Evolutionary conservation across 495 filamentous ascomycete genomes (phyloP).

Genomic region (Neurospora terricola): DNA sequence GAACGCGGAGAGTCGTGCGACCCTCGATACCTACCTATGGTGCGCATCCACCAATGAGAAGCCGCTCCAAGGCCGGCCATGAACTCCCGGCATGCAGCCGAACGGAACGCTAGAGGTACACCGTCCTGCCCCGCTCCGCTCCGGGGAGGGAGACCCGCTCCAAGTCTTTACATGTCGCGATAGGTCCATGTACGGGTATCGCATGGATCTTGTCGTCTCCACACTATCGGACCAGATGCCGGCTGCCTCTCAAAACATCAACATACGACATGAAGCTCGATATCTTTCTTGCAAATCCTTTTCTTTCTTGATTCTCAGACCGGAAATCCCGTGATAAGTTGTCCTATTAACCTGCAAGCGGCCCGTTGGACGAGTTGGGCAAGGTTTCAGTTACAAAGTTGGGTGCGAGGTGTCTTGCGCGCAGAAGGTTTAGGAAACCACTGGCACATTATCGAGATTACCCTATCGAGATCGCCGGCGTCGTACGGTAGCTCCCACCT

Average conservation of each 20-base stretch:
- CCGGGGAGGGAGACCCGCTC: not conserved
- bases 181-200: not conserved
- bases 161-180: not conserved
- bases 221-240: not conserved
- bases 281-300: not conserved
- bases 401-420: not conserved
- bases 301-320: not conserved
- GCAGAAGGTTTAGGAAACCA: not conserved
- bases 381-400: not conserved
- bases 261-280: not conserved
- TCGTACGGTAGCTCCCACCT: not conserved
- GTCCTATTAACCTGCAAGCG: not conserved
- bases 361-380: not conserved
- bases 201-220: not conserved
- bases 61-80: not conserved
- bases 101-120: not conserved
- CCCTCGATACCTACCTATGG: not conserved
- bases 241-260: not conserved
- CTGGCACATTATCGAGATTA: not conserved
- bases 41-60: not conserved
- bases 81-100: not conserved
- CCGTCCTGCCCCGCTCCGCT: not conserved
- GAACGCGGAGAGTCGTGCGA: not conserved
- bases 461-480: not conserved
- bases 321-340: not conserved